Conservation (phyloP, 2,329 filamentous ascomycete genomes). For the Fusarium sp. region DNA sequence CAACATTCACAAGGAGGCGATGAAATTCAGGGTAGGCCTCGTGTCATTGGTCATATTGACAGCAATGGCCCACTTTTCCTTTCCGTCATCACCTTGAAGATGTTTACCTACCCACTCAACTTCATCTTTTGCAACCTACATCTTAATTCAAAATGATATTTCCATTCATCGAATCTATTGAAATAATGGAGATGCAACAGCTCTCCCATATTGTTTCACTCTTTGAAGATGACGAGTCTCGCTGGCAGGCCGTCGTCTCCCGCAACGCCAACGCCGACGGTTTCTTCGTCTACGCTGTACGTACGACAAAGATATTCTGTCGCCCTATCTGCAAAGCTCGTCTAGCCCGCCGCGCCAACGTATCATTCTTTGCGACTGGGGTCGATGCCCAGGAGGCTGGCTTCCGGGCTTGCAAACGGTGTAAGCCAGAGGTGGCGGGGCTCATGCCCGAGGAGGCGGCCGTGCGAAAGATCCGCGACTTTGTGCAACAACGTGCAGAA, state of each 20-base stretch:
- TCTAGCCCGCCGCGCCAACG: slow-evolving; percentile 70
- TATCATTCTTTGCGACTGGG: slow-evolving; percentile 63
- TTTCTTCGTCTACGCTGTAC: slow-evolving; percentile 58
- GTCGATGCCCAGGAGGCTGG: slow-evolving; percentile 59
- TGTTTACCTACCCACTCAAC: not conserved
- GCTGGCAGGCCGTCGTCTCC: slow-evolving; percentile 52
- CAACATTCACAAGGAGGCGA: not conserved
- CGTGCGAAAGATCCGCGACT: slow-evolving; percentile 55
- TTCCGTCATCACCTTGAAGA: not conserved
- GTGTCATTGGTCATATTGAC: slow-evolving; percentile 46
- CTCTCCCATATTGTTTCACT: not conserved
- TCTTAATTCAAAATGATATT: not conserved
- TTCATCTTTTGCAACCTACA: not conserved
- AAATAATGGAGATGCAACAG: not conserved
- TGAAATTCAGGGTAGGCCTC: not conserved
- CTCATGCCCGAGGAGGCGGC: slow-evolving; percentile 58
- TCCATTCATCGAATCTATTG: not conserved
- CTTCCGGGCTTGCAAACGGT: slow-evolving; percentile 70
- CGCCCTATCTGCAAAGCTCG: slow-evolving; percentile 71
- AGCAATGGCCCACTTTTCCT: slow-evolving; percentile 44
- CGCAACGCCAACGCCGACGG: slow-evolving; percentile 53
- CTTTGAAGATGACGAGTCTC: slow-evolving; percentile 48
- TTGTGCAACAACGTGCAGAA: slow-evolving; percentile 46
- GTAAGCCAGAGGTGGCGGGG: slow-evolving; percentile 57
- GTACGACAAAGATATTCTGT: slow-evolving; percentile 66